phyloP scores from a whole-genome alignment of 1,284 basidiomycete species.

The Megacollybia platyphylla region DNA sequence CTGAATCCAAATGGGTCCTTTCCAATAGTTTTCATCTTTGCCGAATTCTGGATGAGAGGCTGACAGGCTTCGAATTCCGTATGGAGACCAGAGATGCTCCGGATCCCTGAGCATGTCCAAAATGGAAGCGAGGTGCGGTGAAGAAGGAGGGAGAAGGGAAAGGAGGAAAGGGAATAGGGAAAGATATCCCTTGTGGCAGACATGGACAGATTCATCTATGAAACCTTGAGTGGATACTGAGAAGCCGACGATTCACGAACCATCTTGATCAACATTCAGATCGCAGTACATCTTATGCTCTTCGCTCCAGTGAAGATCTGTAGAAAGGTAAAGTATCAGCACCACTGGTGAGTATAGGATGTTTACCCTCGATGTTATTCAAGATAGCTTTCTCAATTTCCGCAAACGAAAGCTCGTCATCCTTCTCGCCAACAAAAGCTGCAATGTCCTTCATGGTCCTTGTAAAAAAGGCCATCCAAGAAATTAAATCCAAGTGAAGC shows the following conservation, averaged over 20 bases:
- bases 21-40: slow-evolving; percentile 91
- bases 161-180: slow-evolving; percentile 89
- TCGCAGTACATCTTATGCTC: slow-evolving; percentile 89
- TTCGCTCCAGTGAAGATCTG: slow-evolving; percentile 90
- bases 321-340: slow-evolving; percentile 5
- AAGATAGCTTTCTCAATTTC: slow-evolving; percentile 73
- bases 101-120: slow-evolving; percentile 74
- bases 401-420: slow-evolving; percentile 66
- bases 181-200: slow-evolving; percentile 87
- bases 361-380: slow-evolving; percentile 75
- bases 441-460: slow-evolving; percentile 83
- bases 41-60: slow-evolving; percentile 81
- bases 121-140: slow-evolving; percentile 67
- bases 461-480: slow-evolving; percentile 92
- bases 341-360: neutral
- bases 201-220: slow-evolving; percentile 78
- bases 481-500: slow-evolving; percentile 83
- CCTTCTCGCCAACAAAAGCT: slow-evolving; percentile 68
- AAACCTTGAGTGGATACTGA: neutral
- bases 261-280: slow-evolving; percentile 72
- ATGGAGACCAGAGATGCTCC: slow-evolving; percentile 81
- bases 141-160: slow-evolving; percentile 62
- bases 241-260: slow-evolving; percentile 22
- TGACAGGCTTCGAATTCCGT: slow-evolving; percentile 80
- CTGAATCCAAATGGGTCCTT: slow-evolving; percentile 91